Conservation (phyloP, 768 basidiomycete genomes). For the Auricularia heimuer region DNA sequence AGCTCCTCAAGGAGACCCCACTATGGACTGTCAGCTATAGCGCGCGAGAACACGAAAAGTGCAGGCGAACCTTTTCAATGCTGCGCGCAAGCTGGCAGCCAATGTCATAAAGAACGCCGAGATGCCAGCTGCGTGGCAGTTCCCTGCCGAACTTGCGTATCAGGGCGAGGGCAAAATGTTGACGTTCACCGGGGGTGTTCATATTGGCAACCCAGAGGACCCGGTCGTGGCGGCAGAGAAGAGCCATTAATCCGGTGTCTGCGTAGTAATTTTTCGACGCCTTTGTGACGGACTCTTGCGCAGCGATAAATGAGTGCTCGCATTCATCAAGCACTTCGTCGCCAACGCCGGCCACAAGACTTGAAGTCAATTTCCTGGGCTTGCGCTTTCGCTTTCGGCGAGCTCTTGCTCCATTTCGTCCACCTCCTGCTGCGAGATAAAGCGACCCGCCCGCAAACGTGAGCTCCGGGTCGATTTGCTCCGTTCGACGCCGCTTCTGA, state of each 20-base stretch:
- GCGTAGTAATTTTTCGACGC: constrained; percentile 4
- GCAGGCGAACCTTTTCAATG: constrained; percentile 3
- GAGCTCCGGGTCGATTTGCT: background rate
- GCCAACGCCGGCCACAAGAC: background rate
- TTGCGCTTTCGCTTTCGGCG: background rate
- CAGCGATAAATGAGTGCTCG: constrained; percentile 7
- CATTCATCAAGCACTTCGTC: constrained; percentile 5
- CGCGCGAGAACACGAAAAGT: background rate
- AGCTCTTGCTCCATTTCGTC: background rate
- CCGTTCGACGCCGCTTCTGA: background rate
- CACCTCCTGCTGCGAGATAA: background rate
- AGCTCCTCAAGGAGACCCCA: constrained; percentile 9
- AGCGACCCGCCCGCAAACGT: background rate
- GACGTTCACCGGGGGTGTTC: constrained; percentile 6
- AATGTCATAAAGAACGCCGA: constrained; percentile 27
- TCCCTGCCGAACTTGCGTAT: background rate
- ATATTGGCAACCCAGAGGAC: constrained; percentile 8
- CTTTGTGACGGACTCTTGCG: constrained; percentile 6
- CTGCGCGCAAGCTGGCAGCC: constrained; percentile 26
- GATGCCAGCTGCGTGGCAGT: constrained; percentile 16
- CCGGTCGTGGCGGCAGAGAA: constrained; percentile 7
- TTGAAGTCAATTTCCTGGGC: background rate
- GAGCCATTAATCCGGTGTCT: constrained; percentile 9
- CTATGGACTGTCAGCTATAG: background rate
- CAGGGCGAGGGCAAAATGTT: constrained; percentile 8